Conservation (phyloP, 805 yeast species). For the Torulaspora quercuum region DNA sequence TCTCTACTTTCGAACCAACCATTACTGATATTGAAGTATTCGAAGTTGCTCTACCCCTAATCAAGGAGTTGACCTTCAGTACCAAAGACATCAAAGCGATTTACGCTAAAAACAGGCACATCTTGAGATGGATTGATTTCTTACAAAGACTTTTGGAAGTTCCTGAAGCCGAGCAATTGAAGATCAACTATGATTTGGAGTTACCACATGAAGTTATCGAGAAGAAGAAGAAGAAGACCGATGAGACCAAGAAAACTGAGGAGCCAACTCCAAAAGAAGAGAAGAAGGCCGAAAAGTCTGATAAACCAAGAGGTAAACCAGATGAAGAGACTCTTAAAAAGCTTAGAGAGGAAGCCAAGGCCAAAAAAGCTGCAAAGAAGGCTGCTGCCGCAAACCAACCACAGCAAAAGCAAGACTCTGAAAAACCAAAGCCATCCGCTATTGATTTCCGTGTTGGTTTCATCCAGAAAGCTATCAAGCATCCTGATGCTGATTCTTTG, state of each 20-base stretch:
- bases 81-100: conserved; percentile 44
- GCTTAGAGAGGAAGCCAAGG: conserved; percentile 53
- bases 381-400: conserved; percentile 55
- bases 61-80: conserved; percentile 52
- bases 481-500: conserved; percentile 95
- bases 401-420: conserved; percentile 41
- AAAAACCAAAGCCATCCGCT: conserved; percentile 74
- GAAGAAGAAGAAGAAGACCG: conserved; percentile 48
- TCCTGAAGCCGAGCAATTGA: conserved; percentile 51
- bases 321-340: conserved; percentile 47
- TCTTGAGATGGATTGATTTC: conserved; percentile 89
- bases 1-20: conserved; percentile 59
- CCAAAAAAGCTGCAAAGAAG: conserved; percentile 55
- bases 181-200: conserved; percentile 59
- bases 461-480: conserved; percentile 93
- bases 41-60: conserved; percentile 58
- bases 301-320: conserved; percentile 43
- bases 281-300: conserved; percentile 35
- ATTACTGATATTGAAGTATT: conserved; percentile 70
- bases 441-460: conserved; percentile 94
- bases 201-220: conserved; percentile 73
- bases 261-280: conserved; percentile 21
- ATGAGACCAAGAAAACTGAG: conserved; percentile 18
- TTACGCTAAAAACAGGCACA: conserved; percentile 68
- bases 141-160: conserved; percentile 65